Base-by-base conservation (phyloP, 306 rosid genomes). In the Parietaria judaica region DNA sequence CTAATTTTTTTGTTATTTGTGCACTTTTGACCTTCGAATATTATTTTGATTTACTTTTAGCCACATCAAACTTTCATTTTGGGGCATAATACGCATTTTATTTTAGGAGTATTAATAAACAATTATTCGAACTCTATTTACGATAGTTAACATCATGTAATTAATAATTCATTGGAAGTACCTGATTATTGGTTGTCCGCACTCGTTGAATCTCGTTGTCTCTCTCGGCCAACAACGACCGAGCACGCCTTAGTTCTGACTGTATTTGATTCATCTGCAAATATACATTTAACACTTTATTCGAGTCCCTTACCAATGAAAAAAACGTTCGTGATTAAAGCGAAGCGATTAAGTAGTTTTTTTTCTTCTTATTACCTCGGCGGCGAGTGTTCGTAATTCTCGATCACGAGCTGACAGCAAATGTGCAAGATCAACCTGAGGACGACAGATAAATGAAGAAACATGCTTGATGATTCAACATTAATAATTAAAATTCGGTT, bases 371-470 rank as follows among this genome's bases (percentile, higher is more conserved):
- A 68, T 59, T 84, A 94, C 97, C 97, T 94, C 99, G 5, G 99
- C 99, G 15, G 95, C 80, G 67, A 88, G 85, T 3, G 99, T 89
- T 69, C 99, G 78, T 55, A 94, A 72, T 77, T 94, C 99, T 74
- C 88, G 99, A 80, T 94, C 99, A 71, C 97, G 97, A 46, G 90
- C 95, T 51, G 99, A 97, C 68, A 94, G 75, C 62, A 94, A 71
- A 74, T 94, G 99, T 56, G 97, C 99, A 63, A 94, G 97, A 79
- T 94, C 99, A 84, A 94, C 99, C 99, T 94, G 90, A 36, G 80
- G 39, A 63, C 54, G 43, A 37, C 63, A 65, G 3, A n/a, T n/a
- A 46, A 36, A 65, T 37, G 54, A 4, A 47, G 53, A 48, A 17
- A 23, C 39, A 61, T 35, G 17, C 14, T 6, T 14, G 14, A 7